phyloP scores from a whole-genome alignment of 2,329 filamentous ascomycete genomes.

The Chaetomiaceae sp. region DNA sequence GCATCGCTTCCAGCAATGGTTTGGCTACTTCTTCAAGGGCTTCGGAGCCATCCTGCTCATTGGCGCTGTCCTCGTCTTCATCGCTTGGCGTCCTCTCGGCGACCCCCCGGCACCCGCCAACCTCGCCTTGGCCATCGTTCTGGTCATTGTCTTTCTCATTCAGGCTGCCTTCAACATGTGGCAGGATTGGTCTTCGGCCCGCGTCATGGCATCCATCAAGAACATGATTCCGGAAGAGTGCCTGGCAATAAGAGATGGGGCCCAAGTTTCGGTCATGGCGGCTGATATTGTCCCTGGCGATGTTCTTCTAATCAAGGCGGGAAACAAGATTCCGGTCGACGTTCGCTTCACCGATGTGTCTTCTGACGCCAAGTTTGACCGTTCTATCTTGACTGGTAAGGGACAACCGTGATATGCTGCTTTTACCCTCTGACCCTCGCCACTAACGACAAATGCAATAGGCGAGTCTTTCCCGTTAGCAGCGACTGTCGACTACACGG shows the following conservation, averaged over 20 bases:
- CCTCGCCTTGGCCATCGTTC: slow-evolving; percentile 65
- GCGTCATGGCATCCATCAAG: slow-evolving; percentile 50
- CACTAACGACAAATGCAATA: slow-evolving; percentile 13
- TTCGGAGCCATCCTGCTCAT: slow-evolving; percentile 68
- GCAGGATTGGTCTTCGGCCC: slow-evolving; percentile 71
- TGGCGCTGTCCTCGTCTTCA: slow-evolving; percentile 66
- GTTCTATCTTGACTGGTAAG: slow-evolving; percentile 64
- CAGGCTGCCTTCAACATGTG: slow-evolving; percentile 66
- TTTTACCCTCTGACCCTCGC: too few species aligned
- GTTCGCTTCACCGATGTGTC: slow-evolving; percentile 61
- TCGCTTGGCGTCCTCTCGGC: slow-evolving; percentile 72
- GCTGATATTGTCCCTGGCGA: slow-evolving; percentile 68
- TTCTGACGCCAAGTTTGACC: slow-evolving; percentile 66
- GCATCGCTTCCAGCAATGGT: slow-evolving; percentile 50
- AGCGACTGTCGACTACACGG: slow-evolving; percentile 58
- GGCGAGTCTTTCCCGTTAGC: slow-evolving; percentile 62
- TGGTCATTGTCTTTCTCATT: slow-evolving; percentile 64
- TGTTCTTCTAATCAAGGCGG: slow-evolving; percentile 61
- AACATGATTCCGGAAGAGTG: slow-evolving; percentile 74
- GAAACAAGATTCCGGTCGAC: slow-evolving; percentile 71
- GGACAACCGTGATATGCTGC: background rate
- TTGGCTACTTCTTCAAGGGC: slow-evolving; percentile 71
- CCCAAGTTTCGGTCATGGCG: slow-evolving; percentile 38
- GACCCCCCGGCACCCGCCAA: slow-evolving; percentile 66
- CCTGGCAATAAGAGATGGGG: slow-evolving; percentile 57